These are phyloP conservation scores for Prillingera fragicola DNA, from an alignment of 1,284 basidiomycete genomes.

Conservation along the genomic window DNA sequence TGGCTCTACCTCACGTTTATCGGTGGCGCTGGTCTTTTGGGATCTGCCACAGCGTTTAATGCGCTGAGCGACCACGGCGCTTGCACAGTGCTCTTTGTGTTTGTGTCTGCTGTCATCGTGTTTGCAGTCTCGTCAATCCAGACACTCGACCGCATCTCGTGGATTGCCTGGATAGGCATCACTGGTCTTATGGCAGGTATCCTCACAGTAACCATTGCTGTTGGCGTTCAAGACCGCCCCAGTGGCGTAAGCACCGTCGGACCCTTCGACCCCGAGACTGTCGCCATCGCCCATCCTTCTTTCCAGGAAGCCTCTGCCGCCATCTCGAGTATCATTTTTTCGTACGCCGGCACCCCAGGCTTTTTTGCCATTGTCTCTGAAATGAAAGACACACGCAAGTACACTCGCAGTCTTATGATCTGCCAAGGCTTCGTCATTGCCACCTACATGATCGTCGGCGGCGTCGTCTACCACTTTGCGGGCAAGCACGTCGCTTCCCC, in stretches of 20 bases:
- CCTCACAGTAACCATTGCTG: slow-evolving; percentile 36
- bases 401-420: slow-evolving; percentile 15
- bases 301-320: slow-evolving; percentile 29
- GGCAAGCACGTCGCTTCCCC: slow-evolving; percentile 47
- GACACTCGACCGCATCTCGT: slow-evolving; percentile 31
- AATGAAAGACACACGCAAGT: slow-evolving; percentile 32
- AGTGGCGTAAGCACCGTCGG: no score
- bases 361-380: slow-evolving; percentile 40
- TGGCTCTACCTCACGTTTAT: slow-evolving; percentile 19
- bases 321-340: slow-evolving; percentile 27
- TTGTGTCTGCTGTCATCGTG: slow-evolving; percentile 18
- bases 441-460: slow-evolving; percentile 19
- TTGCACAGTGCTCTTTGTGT: slow-evolving; percentile 31
- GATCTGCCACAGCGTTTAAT: slow-evolving; percentile 36
- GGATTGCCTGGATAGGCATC: slow-evolving; percentile 38
- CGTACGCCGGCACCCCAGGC: slow-evolving; percentile 25
- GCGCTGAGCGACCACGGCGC: slow-evolving; percentile 28
- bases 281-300: slow-evolving; percentile 23
- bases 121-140: slow-evolving; percentile 25
- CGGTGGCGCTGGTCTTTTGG: slow-evolving; percentile 24
- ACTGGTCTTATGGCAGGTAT: slow-evolving; percentile 23
- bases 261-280: slow-evolving; percentile 33
- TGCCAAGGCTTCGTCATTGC: slow-evolving; percentile 6
- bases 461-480: slow-evolving; percentile 33
- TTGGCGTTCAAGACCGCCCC: slow-evolving; percentile 38